A percentile compares a stretch with the other conserved stretches of the same genome.
Evolutionary conservation across 345 rosid genomes (phyloP).

Genomic region (Eucalyptus cladocalyx): DNA sequence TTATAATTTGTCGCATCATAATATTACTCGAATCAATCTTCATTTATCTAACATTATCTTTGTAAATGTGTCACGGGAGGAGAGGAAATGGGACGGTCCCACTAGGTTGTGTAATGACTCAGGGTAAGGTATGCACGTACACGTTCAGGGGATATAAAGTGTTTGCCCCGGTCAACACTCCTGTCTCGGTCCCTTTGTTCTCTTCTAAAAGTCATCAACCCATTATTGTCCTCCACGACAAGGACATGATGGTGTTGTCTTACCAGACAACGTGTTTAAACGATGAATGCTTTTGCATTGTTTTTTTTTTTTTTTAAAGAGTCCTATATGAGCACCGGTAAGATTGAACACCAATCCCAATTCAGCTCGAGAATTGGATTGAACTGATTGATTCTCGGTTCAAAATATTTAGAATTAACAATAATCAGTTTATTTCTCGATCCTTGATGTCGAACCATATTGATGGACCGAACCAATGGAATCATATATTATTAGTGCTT

Average conservation of each 20-base stretch:
- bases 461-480: background rate
- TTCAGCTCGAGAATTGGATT: background rate
- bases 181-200: background rate
- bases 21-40: background rate
- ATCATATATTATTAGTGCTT: accelerated
- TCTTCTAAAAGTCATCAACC: background rate
- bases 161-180: background rate
- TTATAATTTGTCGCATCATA: background rate
- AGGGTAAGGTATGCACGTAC: background rate
- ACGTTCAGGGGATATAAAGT: background rate
- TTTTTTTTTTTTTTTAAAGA: accelerated
- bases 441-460: background rate
- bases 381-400: accelerated
- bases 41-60: background rate
- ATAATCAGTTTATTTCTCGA: accelerated
- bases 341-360: background rate
- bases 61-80: background rate
- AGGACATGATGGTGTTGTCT: background rate
- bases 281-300: background rate
- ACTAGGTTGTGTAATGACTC: background rate
- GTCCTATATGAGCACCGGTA: background rate
- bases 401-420: background rate
- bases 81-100: background rate
- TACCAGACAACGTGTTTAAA: background rate
- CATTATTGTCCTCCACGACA: background rate